Conservation (phyloP, 495 filamentous ascomycete species). For the Thermochaetoides thermophila region DNA sequence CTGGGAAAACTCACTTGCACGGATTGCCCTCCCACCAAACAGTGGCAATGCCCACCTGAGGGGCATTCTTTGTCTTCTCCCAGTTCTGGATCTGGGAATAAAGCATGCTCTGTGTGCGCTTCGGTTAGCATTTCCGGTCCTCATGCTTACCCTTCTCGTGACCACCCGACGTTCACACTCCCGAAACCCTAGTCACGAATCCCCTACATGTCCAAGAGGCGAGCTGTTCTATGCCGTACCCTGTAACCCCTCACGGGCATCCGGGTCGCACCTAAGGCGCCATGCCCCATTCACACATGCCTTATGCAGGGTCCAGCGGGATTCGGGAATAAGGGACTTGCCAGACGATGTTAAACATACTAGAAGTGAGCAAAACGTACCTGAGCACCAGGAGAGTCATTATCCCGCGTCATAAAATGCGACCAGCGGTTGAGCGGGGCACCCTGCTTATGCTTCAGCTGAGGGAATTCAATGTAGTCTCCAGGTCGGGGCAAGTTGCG, state of each 20-base stretch:
- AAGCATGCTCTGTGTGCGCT: constrained; percentile 94
- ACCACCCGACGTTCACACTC: too few species aligned
- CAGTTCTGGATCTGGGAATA: constrained; percentile 74
- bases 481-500: constrained; percentile 25
- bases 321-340: constrained; percentile 3
- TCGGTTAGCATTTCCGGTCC: too few species aligned
- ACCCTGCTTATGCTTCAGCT: constrained; percentile 24
- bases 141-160: too few species aligned
- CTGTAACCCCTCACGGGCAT: too few species aligned
- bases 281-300: too few species aligned
- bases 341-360: constrained; percentile 3
- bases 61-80: constrained; percentile 75
- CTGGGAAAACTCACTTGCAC: constrained; percentile 35
- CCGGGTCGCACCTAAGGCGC: too few species aligned
- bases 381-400: constrained; percentile 91
- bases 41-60: constrained; percentile 77
- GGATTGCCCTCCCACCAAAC: constrained; percentile 99
- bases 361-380: too few species aligned
- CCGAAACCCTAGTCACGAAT: too few species aligned
- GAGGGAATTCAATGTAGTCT: constrained; percentile 34
- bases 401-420: constrained; percentile 36
- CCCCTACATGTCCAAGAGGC: too few species aligned
- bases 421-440: constrained; percentile 35
- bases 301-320: too few species aligned
- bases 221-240: too few species aligned